Base-by-base conservation (phyloP, 2,329 filamentous ascomycete species). In the Fusarium sublunatum region DNA sequence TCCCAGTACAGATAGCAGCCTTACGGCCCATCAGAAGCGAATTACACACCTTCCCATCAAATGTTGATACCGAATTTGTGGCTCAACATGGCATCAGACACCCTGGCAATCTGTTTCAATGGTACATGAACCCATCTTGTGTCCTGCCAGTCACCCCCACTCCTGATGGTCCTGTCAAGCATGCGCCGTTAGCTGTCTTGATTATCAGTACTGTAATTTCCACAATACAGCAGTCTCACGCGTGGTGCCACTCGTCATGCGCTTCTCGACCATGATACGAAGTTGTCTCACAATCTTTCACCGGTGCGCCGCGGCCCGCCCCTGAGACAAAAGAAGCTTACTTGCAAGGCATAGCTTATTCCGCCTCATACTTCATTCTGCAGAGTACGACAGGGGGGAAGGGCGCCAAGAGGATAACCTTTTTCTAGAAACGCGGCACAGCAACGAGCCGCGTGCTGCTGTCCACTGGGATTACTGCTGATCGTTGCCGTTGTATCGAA, bases 351-450 rank as follows among this genome's bases (percentile, higher is more conserved):
- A 44, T 40, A 36, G 26, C 28, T 42, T 53, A 31, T 10, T 51
- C 45, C 51, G 48, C 52, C 60, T 62, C 52, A 38, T 53, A 52
- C 51, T 15, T 44, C 40, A 62, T 58, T 42, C 45, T 46, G 44
- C 58, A 65, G 19, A 19, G 57, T 28, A 48, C 11, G 11, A 44
- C 65, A 53, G 52, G 58, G 58, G 59, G 34, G 29, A 15, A 42
- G 19, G n/a, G 19, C 53, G 49, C 58, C 61, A 61, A 58, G 64
- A 58, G 61, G 61, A 66, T 53, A 55, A 40, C 58, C 46, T 56
- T 60, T 36, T 68, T 68, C 65, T 68, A 58, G 65, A 68, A 68
- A 46, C 47, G 31, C 42, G 55, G 62, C 55, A 53, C 36, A 47
- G 41, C 31, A 43, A 31, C 38, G 41, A 41, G 39, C 48, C 40